A percentile compares a stretch with the other conserved stretches of the same genome.
Conservation (phyloP, 2,329 filamentous ascomycete genomes). For the Pseudophaeomoniella oleicola region DNA sequence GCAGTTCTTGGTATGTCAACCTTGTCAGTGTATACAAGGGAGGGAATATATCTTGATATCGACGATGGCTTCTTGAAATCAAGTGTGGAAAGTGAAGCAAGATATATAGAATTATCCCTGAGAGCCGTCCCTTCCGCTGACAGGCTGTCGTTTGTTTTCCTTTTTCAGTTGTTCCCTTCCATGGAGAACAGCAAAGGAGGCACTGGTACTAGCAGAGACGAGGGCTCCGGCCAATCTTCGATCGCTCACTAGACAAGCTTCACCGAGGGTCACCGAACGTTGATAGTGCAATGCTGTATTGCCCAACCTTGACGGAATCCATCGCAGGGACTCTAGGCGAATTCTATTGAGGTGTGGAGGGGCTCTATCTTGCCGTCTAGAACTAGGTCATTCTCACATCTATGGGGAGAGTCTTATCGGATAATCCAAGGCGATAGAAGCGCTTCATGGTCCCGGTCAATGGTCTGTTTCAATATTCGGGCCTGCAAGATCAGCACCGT, state of each 20-base stretch:
- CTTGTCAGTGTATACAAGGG: background rate
- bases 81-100: background rate
- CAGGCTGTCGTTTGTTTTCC: background rate
- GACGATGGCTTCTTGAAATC: background rate
- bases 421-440: too few relatives aligned
- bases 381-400: background rate
- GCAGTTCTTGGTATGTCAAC: background rate
- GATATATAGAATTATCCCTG: background rate
- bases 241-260: background rate
- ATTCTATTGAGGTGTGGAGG: background rate
- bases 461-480: conserved; percentile 1
- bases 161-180: background rate
- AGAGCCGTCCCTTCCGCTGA: background rate
- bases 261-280: background rate
- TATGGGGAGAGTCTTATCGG: background rate
- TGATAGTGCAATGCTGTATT: background rate
- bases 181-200: background rate
- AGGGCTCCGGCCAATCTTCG: background rate
- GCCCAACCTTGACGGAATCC: background rate
- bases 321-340: background rate
- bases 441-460: too few relatives aligned
- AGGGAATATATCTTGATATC: background rate
- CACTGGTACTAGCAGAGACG: background rate
- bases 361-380: too few relatives aligned
- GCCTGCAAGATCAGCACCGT: conserved; percentile 8